Conservation (phyloP, 2,329 filamentous ascomycete species). For the Exophiala viscosa region DNA sequence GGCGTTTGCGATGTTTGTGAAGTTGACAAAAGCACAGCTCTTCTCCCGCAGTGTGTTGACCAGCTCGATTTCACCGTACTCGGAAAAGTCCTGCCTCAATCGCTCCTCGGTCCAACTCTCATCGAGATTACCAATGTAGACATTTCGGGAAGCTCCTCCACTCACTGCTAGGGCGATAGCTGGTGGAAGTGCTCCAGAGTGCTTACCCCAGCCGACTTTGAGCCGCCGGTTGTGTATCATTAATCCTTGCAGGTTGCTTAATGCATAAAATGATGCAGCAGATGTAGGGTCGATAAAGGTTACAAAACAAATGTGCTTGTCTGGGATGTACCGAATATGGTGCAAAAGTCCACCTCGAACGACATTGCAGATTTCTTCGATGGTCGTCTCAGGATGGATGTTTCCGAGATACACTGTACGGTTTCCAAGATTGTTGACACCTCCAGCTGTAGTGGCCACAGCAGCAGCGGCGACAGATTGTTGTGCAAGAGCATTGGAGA, state of each 20-base stretch:
- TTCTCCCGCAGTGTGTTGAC: constrained; percentile 97
- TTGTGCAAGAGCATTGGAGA: constrained; percentile 92
- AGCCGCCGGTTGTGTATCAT: constrained; percentile 99
- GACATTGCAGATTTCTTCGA: constrained; percentile 99
- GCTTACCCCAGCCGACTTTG: constrained; percentile 99
- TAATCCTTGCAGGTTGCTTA: constrained; percentile 93
- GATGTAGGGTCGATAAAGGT: constrained; percentile 99
- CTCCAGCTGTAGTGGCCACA: constrained; percentile 92
- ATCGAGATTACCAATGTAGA: constrained; percentile 96
- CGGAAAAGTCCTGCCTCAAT: constrained; percentile 90
- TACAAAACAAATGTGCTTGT: constrained; percentile 99
- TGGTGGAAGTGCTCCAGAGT: constrained; percentile 91
- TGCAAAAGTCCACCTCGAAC: constrained; percentile 92
- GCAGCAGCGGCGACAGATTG: constrained; percentile 96
- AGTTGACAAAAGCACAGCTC: constrained; percentile 99
- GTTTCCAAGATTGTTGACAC: constrained; percentile 96
- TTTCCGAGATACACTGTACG: constrained; percentile 97
- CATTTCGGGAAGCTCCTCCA: constrained; percentile 94
- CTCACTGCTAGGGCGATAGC: constrained; percentile 95
- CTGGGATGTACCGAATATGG: constrained; percentile 97
- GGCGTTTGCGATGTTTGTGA: constrained; percentile 98
- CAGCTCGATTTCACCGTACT: constrained; percentile 95
- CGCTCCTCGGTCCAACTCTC: constrained; percentile 97
- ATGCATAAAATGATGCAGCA: constrained; percentile 92
- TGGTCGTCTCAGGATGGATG: constrained; percentile 97